Conservation (phyloP, 768 basidiomycete species). For the Phylloporus arenicola region DNA sequence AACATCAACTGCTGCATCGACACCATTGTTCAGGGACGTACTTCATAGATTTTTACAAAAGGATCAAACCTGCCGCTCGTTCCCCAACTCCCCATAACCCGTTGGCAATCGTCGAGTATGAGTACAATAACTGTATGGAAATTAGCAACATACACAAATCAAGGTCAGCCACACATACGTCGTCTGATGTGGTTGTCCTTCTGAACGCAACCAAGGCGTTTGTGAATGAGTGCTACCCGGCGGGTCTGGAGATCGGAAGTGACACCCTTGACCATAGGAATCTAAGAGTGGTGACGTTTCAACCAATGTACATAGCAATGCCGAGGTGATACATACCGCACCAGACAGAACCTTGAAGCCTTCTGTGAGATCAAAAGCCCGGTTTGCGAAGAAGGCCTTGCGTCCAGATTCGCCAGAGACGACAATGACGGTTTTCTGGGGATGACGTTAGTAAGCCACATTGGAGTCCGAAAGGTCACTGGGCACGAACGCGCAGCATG, state of each 20-base stretch:
- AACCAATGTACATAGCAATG: constrained; percentile 12
- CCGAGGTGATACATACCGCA: constrained; percentile 46
- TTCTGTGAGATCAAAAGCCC: constrained; percentile 69
- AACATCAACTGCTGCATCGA: not conserved
- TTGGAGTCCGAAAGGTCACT: constrained; percentile 4
- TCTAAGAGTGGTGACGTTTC: constrained; percentile 36
- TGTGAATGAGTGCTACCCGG: constrained; percentile 62
- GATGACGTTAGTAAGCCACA: constrained; percentile 17
- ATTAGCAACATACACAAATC: constrained; percentile 6
- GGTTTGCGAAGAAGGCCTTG: constrained; percentile 63
- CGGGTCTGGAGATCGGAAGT: constrained; percentile 64
- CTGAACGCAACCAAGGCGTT: constrained; percentile 61
- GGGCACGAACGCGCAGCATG: constrained; percentile 52
- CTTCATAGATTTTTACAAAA: constrained; percentile 66
- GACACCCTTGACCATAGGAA: constrained; percentile 71
- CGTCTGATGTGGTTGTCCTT: constrained; percentile 54
- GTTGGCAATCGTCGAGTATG: constrained; percentile 60
- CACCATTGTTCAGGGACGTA: constrained; percentile 25
- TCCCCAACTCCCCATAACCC: constrained; percentile 62
- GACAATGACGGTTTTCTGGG: constrained; percentile 68
- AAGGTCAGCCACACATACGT: constrained; percentile 39
- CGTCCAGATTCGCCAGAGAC: constrained; percentile 71
- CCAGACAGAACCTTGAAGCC: constrained; percentile 77
- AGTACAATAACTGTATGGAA: constrained; percentile 52
- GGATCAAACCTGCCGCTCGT: constrained; percentile 61